Base-by-base conservation (phyloP, 257 asterid species). In the Solanum pimpinellifolium region DNA sequence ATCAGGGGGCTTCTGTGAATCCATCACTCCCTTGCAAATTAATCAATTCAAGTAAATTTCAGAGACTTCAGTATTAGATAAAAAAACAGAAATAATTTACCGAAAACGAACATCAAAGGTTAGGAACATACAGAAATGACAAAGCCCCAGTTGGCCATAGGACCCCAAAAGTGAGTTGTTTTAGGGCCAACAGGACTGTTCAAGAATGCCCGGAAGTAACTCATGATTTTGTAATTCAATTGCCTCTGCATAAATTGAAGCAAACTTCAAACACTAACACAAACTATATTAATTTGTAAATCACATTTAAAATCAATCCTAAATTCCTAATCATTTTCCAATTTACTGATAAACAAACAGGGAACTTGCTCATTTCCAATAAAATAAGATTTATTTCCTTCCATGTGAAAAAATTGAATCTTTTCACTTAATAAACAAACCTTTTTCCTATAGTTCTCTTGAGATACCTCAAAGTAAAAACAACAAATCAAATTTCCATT, bases 81-180 rank as follows among this genome's bases (percentile, higher is more conserved):
- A 15, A n/a, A n/a, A 44, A 9, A 23, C 11, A 47, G 3, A 11
- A 6, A 80, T 80, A 80, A 29, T 27, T 18, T 29, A 74, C 47
- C 42, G 4, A 74, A 31, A 60, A 13, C 5, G 2, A 73, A 25
- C 10, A 80, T 25, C 77, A 18, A 7, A 49, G 77, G 27, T 37
- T 14, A 46, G 84, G 70, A 73, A 20, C 90, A 76, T 89, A 91
- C 93, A 74, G 92, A 91, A 69, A 83, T 66, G 31, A 91, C 90
- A 62, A 91, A 88, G 87, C 93, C 93, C 93, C 93, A 91, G 56
- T 91, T 91, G 85, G 91, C 92, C 47, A 91, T 83, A 74, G 92
- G 93, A 14, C 93, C 93, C 93, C 92, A 91, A 85, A 91, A 91
- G 82, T 91, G 93, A 60, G 93, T 91, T 33, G 93, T 91, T 87